Conservation (phyloP, 164 flowering plant species). For the Cinnamomum micranthum region DNA sequence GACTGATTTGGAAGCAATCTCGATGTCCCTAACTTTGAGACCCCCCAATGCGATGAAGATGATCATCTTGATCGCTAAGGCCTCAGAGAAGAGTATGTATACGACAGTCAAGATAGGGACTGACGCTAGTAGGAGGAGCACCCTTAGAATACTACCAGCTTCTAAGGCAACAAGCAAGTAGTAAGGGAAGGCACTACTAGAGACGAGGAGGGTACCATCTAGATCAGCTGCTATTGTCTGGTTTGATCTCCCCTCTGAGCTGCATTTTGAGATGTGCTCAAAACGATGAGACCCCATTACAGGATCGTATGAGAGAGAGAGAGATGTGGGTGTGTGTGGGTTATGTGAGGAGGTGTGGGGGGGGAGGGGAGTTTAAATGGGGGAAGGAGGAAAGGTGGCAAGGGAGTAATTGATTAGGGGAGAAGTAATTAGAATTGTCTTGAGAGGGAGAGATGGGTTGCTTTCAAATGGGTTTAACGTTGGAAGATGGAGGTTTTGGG, state of each 20-base stretch:
- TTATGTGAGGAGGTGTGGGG: background rate
- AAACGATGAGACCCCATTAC: slow-evolving; percentile 37
- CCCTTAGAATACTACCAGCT: slow-evolving; percentile 60
- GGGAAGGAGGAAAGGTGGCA: slow-evolving; percentile 6
- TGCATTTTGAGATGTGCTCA: slow-evolving; percentile 48
- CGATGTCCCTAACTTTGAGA: slow-evolving; percentile 51
- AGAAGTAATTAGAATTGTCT: background rate
- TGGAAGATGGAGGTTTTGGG: background rate
- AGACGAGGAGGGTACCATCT: slow-evolving; percentile 69
- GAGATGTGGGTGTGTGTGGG: background rate
- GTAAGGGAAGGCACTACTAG: slow-evolving; percentile 65
- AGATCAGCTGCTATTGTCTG: slow-evolving; percentile 73
- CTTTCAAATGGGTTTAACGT: background rate
- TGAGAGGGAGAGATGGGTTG: background rate
- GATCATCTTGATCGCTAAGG: slow-evolving; percentile 36
- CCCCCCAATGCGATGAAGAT: slow-evolving; percentile 57
- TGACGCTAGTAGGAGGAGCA: slow-evolving; percentile 40
- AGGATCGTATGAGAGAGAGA: slow-evolving; percentile 2
- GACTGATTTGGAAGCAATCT: slow-evolving; percentile 57
- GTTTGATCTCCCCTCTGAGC: slow-evolving; percentile 35
- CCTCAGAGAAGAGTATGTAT: slow-evolving; percentile 54
- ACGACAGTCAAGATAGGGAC: slow-evolving; percentile 50
- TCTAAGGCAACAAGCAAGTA: slow-evolving; percentile 72
- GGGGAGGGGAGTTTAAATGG: slow-evolving; percentile 20
- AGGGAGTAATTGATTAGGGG: background rate